Conservation (phyloP, 257 asterid genomes). For the Henckelia pumila region DNA sequence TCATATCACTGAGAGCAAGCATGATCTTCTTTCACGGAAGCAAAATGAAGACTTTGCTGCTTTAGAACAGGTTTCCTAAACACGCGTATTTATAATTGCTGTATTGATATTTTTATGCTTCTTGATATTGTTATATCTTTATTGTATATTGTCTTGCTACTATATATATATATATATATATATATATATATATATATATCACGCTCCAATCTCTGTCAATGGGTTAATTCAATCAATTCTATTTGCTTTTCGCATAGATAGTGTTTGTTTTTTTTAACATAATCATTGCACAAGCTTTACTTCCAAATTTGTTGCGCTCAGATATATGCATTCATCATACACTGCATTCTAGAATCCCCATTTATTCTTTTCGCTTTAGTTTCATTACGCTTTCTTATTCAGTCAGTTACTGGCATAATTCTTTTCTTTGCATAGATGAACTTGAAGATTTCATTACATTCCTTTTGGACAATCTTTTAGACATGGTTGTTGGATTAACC, state of each 20-base stretch:
- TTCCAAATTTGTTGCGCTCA: too few relatives aligned
- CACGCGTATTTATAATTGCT: constrained; percentile 19
- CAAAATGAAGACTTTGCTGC: constrained; percentile 92
- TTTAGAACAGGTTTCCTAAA: constrained; percentile 77
- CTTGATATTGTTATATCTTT: too few relatives aligned
- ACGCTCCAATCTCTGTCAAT: too few relatives aligned
- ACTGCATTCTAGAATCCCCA: too few relatives aligned
- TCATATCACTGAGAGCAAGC: constrained; percentile 42
- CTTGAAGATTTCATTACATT: background rate
- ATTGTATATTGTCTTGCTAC: too few relatives aligned
- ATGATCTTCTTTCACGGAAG: constrained; percentile 50
- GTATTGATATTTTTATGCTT: background rate
- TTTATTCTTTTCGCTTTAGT: too few relatives aligned
- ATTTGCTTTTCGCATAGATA: background rate
- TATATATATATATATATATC: too few relatives aligned
- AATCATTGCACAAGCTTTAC: too few relatives aligned
- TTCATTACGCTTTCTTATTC: too few relatives aligned
- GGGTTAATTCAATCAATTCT: background rate
- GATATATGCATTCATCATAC: too few relatives aligned
- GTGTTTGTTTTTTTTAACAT: background rate
- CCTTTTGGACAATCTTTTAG: constrained; percentile 12
- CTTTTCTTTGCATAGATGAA: background rate
- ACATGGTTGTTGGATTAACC: background rate
- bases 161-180: too few relatives aligned
- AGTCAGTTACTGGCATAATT: too few relatives aligned